These are phyloP conservation scores for Colletotrichum paranaense DNA, from an alignment of 2,329 filamentous ascomycete genomes.

Conservation along the genomic window DNA sequence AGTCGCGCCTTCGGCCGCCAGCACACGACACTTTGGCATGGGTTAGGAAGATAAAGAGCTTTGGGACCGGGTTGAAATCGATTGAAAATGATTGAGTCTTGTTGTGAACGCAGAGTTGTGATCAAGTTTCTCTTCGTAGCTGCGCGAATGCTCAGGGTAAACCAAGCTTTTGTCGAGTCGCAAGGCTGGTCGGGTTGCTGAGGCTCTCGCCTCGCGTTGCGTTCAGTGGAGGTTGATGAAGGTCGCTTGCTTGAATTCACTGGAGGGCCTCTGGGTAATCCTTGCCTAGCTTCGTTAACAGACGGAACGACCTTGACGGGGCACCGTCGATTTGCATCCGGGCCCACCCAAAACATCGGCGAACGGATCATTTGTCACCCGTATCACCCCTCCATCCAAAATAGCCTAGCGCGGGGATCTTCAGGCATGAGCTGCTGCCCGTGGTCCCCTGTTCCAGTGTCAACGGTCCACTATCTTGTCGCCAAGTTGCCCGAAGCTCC, in stretches of 20 bases:
- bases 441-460: constrained; percentile 17
- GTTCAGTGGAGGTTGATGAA: constrained; percentile 24
- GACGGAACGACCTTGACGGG: constrained; percentile 12
- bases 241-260: constrained; percentile 5
- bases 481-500: constrained; percentile 32
- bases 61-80: background rate
- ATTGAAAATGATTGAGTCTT: background rate
- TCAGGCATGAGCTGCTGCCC: constrained; percentile 1
- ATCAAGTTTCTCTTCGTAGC: background rate
- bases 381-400: constrained; percentile 35
- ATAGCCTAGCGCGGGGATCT: constrained; percentile 36
- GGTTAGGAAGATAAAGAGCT: background rate
- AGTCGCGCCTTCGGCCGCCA: constrained; percentile 23
- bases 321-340: background rate
- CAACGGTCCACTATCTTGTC: constrained; percentile 27
- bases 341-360: constrained; percentile 15
- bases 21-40: constrained; percentile 21
- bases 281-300: constrained; percentile 28
- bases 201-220: constrained; percentile 32
- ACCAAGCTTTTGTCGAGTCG: background rate
- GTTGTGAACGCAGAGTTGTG: background rate
- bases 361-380: constrained; percentile 24
- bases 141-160: background rate
- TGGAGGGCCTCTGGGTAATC: constrained; percentile 26
- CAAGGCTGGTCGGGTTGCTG: constrained; percentile 9